These are phyloP conservation scores for Buddleja alternifolia DNA, from an alignment of 257 asterid genomes.

Conservation along the genomic window DNA sequence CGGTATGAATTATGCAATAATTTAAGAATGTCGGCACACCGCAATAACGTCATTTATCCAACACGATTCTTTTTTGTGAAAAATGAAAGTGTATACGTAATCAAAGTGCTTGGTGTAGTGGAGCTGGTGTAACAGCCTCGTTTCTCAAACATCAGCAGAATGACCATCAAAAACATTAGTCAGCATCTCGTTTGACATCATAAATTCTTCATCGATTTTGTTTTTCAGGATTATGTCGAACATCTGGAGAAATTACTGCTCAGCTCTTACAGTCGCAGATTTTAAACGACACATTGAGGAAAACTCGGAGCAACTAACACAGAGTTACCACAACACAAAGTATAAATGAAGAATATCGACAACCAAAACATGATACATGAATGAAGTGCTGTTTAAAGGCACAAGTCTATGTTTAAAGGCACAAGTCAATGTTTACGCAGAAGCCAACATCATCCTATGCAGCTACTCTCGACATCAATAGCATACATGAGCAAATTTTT, in stretches of 20 bases:
- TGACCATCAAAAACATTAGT: background rate
- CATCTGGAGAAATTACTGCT: too few species aligned
- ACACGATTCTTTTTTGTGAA: too few species aligned
- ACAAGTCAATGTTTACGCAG: constrained; percentile 13
- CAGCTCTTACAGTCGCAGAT: too few species aligned
- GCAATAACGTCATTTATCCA: too few species aligned
- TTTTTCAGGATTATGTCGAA: too few species aligned
- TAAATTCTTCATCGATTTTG: too few species aligned
- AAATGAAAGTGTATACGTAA: too few species aligned
- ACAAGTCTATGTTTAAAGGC: background rate
- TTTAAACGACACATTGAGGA: too few species aligned
- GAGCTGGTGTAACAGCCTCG: background rate
- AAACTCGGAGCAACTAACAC: background rate
- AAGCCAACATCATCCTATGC: constrained; percentile 12
- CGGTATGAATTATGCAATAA: background rate
- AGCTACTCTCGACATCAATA: constrained; percentile 9
- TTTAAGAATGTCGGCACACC: background rate
- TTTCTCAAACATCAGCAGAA: background rate
- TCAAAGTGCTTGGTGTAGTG: background rate
- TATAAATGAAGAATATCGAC: background rate
- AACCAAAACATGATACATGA: background rate
- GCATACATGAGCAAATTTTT: constrained; percentile 22
- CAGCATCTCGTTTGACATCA: too few species aligned
- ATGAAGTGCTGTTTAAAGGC: background rate
- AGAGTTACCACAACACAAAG: background rate